These are phyloP conservation scores for Dichotomocladium elegans DNA, from an alignment of 371 early-diverging fungal species.

Conservation along the genomic window DNA sequence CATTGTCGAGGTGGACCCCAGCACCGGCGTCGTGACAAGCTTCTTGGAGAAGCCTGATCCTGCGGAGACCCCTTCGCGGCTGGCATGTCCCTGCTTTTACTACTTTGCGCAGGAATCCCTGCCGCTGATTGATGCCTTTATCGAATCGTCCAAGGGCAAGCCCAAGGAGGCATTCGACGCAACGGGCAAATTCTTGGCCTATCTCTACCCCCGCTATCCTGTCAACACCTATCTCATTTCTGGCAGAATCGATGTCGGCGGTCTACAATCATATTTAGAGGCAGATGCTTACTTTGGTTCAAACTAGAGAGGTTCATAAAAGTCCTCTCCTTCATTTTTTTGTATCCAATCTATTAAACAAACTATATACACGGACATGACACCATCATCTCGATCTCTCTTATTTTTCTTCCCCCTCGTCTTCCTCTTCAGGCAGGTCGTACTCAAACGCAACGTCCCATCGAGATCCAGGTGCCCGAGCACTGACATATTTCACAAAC, in stretches of 20 bases:
- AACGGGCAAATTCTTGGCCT: slow-evolving; percentile 54
- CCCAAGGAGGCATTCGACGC: slow-evolving; percentile 54
- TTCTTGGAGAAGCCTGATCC: slow-evolving; percentile 60
- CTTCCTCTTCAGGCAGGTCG: slow-evolving; percentile 32
- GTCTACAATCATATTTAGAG: slow-evolving; percentile 45
- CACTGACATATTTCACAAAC: slow-evolving; percentile 77
- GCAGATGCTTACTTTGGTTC: slow-evolving; percentile 51
- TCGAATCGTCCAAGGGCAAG: slow-evolving; percentile 27
- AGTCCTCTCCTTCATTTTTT: neutral
- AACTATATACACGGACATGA: neutral
- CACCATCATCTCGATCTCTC: neutral
- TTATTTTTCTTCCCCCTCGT: slow-evolving; percentile 12
- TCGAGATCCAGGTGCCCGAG: slow-evolving; percentile 60
- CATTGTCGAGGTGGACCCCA: slow-evolving; percentile 45
- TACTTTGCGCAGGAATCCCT: slow-evolving; percentile 29
- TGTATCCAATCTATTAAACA: neutral
- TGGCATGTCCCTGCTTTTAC: slow-evolving; percentile 66
- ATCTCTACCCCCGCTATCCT: slow-evolving; percentile 39
- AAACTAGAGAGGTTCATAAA: neutral
- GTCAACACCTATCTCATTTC: slow-evolving; percentile 42
- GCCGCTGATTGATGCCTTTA: slow-evolving; percentile 35
- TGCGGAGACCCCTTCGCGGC: slow-evolving; percentile 34
- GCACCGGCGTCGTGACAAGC: slow-evolving; percentile 29
- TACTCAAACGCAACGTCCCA: slow-evolving; percentile 80
- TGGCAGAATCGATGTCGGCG: slow-evolving; percentile 65